Evolutionary conservation across 176 grass and related monocot genomes (phyloP).

Genomic region (Bromus sterilis): DNA sequence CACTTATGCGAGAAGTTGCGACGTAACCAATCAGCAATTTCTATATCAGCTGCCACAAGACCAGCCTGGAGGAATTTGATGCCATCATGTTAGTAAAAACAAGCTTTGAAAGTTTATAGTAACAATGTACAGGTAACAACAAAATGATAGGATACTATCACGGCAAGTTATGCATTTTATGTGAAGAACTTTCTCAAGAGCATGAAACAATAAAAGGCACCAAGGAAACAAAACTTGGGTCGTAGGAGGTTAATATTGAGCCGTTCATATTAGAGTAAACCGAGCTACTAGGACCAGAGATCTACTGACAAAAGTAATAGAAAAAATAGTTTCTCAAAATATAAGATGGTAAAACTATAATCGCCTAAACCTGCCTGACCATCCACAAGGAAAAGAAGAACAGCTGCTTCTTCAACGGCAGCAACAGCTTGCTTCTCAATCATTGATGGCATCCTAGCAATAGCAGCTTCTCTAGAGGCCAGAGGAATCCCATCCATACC

Average conservation of each 20-base stretch:
- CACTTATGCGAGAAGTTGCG: constrained; percentile 75
- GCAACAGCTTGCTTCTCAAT: constrained; percentile 83
- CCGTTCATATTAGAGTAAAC: not conserved
- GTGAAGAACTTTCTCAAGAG: too few relatives aligned
- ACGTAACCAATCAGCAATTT: constrained; percentile 91
- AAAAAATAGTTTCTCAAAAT: not conserved
- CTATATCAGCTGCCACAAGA: constrained; percentile 71
- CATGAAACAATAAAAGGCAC: too few relatives aligned
- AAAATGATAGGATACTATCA: too few relatives aligned
- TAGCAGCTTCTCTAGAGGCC: constrained; percentile 71
- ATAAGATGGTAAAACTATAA: not conserved
- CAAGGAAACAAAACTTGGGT: not conserved
- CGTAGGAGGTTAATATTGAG: not conserved
- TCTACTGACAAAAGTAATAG: not conserved
- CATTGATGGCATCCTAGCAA: constrained; percentile 94
- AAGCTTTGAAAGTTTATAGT: too few relatives aligned
- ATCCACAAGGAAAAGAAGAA: constrained; percentile 83
- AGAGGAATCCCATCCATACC: constrained; percentile 94
- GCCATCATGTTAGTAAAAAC: not conserved
- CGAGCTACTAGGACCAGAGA: not conserved
- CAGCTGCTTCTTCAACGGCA: constrained; percentile 78
- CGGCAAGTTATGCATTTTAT: too few relatives aligned
- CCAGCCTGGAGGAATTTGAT: constrained; percentile 49
- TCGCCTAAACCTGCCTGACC: constrained; percentile 61
- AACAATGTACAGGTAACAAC: not conserved